phyloP scores from a whole-genome alignment of 2,329 filamentous ascomycete species.

The Diplodia seriata region DNA sequence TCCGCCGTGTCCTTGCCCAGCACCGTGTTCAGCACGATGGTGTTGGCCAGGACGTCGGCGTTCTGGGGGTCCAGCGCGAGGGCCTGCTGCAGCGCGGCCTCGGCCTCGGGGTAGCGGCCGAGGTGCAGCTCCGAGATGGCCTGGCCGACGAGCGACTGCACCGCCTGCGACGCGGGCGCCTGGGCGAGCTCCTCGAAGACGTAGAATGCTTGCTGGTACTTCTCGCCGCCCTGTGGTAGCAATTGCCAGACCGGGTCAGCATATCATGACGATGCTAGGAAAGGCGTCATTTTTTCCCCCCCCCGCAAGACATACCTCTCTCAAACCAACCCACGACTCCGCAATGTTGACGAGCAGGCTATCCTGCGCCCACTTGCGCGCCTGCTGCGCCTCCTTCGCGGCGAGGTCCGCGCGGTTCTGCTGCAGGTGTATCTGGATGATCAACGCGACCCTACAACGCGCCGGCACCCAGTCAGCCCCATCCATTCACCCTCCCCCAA shows the following conservation, averaged over 20 bases:
- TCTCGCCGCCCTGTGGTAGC: conserved; percentile 77
- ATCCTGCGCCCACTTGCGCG: conserved; percentile 93
- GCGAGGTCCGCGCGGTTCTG: conserved; percentile 93
- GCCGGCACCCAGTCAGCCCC: not conserved
- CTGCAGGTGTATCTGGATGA: conserved; percentile 88
- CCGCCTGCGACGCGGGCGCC: conserved; percentile 78
- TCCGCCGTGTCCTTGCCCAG: conserved; percentile 74
- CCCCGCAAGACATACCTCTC: conserved; percentile 67
- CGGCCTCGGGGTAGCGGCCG: conserved; percentile 85
- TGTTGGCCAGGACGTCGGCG: conserved; percentile 80
- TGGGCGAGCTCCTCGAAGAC: conserved; percentile 96
- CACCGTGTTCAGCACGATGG: conserved; percentile 78
- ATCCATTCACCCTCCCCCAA: too few relatives aligned
- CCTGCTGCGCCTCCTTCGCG: conserved; percentile 81
- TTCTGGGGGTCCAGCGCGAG: conserved; percentile 74
- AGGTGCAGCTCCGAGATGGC: conserved; percentile 91
- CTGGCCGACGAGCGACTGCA: conserved; percentile 80
- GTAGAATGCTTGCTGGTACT: conserved; percentile 96
- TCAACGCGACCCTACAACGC: conserved; percentile 73
- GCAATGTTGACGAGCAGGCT: conserved; percentile 91
- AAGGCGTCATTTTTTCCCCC: not conserved
- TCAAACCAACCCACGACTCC: conserved; percentile 91
- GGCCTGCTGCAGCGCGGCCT: conserved; percentile 83
- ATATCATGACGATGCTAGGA: not conserved
- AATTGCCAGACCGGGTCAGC: not conserved